Conservation (phyloP, 2,329 filamentous ascomycete species). For the Ceratocystis huliohia region DNA sequence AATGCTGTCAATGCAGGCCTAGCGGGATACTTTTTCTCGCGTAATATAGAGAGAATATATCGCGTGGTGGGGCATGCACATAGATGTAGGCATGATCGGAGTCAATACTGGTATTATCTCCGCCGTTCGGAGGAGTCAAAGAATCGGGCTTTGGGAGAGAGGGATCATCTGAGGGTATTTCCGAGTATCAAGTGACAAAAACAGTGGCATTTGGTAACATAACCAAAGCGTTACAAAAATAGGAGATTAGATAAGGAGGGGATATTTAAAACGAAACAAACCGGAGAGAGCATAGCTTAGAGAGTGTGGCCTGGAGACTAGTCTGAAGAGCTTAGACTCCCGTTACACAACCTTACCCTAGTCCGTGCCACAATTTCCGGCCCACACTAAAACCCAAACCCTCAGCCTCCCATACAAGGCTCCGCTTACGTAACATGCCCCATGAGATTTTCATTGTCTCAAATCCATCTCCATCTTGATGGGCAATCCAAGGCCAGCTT, state of each 20-base stretch:
- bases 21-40: slow-evolving; percentile 85
- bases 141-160: slow-evolving; percentile 70
- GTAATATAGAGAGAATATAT: slow-evolving; percentile 45
- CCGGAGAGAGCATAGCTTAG: not conserved
- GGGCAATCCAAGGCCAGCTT: not conserved
- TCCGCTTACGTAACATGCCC: slow-evolving; percentile 18
- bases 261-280: not conserved
- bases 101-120: slow-evolving; percentile 63
- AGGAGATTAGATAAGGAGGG: not conserved
- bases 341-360: not conserved
- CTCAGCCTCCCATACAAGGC: slow-evolving; percentile 17
- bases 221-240: slow-evolving; percentile 40
- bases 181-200: slow-evolving; percentile 65
- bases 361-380: not conserved
- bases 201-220: slow-evolving; percentile 44
- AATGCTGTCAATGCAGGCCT: slow-evolving; percentile 77
- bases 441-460: slow-evolving; percentile 16
- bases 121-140: slow-evolving; percentile 67
- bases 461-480: not conserved
- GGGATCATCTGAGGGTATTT: slow-evolving; percentile 63
- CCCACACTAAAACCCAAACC: not conserved
- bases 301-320: not conserved
- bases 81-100: slow-evolving; percentile 81
- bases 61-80: slow-evolving; percentile 50
- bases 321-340: not conserved